phyloP scores from a whole-genome alignment of 1,139 yeast species.

The Pichia sp. region DNA sequence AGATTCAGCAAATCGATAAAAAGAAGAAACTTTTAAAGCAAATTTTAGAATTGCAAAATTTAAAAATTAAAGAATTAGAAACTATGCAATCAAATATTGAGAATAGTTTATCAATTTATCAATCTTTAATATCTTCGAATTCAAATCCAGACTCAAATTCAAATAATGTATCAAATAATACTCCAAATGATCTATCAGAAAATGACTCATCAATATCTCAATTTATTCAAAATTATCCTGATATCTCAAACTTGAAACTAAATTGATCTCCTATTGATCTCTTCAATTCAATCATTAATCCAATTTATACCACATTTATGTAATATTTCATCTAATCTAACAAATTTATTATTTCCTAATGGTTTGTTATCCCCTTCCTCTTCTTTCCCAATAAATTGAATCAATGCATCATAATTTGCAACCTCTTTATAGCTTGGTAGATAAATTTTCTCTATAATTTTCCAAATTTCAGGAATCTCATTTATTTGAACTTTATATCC shows the following conservation, averaged over 20 bases:
- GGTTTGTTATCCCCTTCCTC: background rate
- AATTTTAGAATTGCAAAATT: conserved; percentile 23
- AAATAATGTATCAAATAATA: too few relatives aligned
- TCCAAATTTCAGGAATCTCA: conserved; percentile 9
- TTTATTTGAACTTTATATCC: conserved; percentile 3
- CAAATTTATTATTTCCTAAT: conserved; percentile 1
- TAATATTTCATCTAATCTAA: conserved; percentile 1
- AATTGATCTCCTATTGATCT: background rate
- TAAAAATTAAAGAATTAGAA: conserved; percentile 51
- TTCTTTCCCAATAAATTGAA: conserved; percentile 2
- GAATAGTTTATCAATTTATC: conserved; percentile 60
- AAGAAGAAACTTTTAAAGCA: conserved; percentile 21
- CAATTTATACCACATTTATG: background rate
- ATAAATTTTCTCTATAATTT: conserved; percentile 5
- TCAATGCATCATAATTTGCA: background rate
- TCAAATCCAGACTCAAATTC: too few relatives aligned
- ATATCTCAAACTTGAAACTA: conserved; percentile 9
- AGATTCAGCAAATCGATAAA: conserved; percentile 21
- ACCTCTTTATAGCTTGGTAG: conserved; percentile 3
- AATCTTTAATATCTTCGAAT: conserved; percentile 38
- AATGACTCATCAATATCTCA: conserved; percentile 11
- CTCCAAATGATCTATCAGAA: conserved; percentile 2
- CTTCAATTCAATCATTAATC: background rate
- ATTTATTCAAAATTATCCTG: conserved; percentile 15
- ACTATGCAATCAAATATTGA: conserved; percentile 64